These are phyloP conservation scores for Penicillium sp. DNA, from an alignment of 2,329 filamentous ascomycete genomes.

Conservation along the genomic window DNA sequence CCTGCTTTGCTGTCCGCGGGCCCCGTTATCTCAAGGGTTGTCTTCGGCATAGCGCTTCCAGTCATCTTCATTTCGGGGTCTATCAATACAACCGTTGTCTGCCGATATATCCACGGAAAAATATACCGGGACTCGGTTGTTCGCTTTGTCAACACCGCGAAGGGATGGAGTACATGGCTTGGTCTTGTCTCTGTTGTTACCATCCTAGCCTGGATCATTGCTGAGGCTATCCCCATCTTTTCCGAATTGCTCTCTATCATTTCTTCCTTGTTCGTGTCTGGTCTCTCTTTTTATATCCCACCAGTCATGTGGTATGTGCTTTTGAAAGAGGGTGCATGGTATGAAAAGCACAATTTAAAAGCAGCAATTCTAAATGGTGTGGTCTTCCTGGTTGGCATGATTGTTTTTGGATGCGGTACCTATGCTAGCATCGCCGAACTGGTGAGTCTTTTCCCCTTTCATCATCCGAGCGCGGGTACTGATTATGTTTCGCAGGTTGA, in stretches of 20 bases:
- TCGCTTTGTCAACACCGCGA: conserved; percentile 14
- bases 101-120: conserved; percentile 16
- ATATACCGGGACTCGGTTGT: conserved; percentile 9
- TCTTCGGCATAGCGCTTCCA: conserved; percentile 5
- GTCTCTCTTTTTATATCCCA: conserved; percentile 6
- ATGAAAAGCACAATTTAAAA: conserved; percentile 5
- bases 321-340: conserved; percentile 4
- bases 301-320: conserved; percentile 9
- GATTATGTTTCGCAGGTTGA: background rate
- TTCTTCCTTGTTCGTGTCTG: conserved; percentile 6
- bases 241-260: conserved; percentile 12
- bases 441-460: background rate
- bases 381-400: conserved; percentile 13
- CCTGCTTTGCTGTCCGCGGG: conserved; percentile 5
- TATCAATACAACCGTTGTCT: conserved; percentile 15
- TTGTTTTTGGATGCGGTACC: conserved; percentile 14
- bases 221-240: conserved; percentile 17
- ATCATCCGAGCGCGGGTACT: background rate
- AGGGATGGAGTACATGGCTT: conserved; percentile 15
- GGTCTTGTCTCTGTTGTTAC: conserved; percentile 8
- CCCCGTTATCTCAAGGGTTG: conserved; percentile 3
- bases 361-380: conserved; percentile 7
- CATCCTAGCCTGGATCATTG: conserved; percentile 14
- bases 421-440: conserved; percentile 15
- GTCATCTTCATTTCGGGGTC: conserved; percentile 15